Evolutionary conservation across 129 eudicot species (phyloP), one percentile per base, ranked within the genome.

Genomic region (Heracleum sosnowskyi): DNA sequence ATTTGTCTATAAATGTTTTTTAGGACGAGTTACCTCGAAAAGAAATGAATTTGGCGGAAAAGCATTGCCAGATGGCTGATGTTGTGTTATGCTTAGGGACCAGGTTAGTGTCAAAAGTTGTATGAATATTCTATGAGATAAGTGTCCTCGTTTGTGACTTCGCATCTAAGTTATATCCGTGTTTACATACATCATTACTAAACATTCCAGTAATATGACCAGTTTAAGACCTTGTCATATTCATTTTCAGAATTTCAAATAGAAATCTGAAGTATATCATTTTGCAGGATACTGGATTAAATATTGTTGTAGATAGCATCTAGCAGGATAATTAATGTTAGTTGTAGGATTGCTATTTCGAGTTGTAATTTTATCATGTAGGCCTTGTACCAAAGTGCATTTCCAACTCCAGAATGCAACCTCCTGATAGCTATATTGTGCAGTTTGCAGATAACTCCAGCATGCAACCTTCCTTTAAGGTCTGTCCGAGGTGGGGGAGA

Each of bases 361-460:
- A 36, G 45, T 36, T n/a, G 42, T 34, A 12, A 60, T 39, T 44
- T 75, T 45, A 31, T 4, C 76, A 57, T 75, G 37, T 46, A 35
- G n/a, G 45, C 76, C 47, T 66, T 45, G 45, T 17, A 16, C 40
- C 33, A 22, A 51, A 39, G 18, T 69, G 79, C 5, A 8, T 81
- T 44, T 16, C n/a, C n/a, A 22, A n/a, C 31, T 77, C 47, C 47
- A 44, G 47, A 44, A 11, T 44, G 15, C 16, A 44, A 44, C 47
- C 16, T 82, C 53, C 45, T 74, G 36, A 60, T 26, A 26, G 55
- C 57, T 83, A 15, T n/a, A 71, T 11, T 29, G 9, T 81, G 86
- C 90, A 91, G 97, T 81, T 89, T 91, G 88, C 97, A 91, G 90
- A 87, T 91, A 76, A 91, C 91, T 82, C 97, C 97, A 46, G 97